Evolutionary conservation across 73 alveolate genomes (phyloP), one percentile per base, ranked within the genome.

Genomic region (Paramecium biaurelia): DNA sequence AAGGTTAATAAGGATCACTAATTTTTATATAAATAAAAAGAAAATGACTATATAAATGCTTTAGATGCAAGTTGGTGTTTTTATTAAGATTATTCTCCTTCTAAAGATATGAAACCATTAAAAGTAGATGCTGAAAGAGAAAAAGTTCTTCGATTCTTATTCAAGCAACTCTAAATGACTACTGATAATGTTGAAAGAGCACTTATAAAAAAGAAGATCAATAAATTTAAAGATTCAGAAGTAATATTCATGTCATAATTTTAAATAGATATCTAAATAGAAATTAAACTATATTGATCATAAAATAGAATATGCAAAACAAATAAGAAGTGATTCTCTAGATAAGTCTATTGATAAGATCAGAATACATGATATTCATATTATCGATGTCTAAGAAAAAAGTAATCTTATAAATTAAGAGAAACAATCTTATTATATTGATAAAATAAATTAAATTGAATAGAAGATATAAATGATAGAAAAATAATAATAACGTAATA

Each of bases 1-100:
- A 74, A 74, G 11, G 87, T 74, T 5, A 74, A 74, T 26, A 74
- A 74, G 35, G 87, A 74, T 41, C 59, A 74, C 8, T 12, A 74
- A 41, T 74, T 2, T 18, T 41, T 74, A 5, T 41, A 74, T 74
- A 74, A 74, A 34, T 18, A 74, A 37, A 74, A 74, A 37, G 87
- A 74, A 35, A 74, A 35, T 37, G 87, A 74, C 3, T 74, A 74
- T 21, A 37, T 74, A 5, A 37, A 28, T 74, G 37, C 87, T n/a
- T 74, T 74, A 37, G 87, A 74, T 74, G 57, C 87, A 28, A 74
- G 87, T 37, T 74, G 87, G 87, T 74, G 87, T n/a, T 74, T 37
- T 74, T 74, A 74, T 74, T 37, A 74, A 74, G 87, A 74, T 37
- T 74, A 74, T 74, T 37, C 67, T 34, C 58, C 87, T 12, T 26